These are phyloP conservation scores for Neohortaea acidophila DNA, from an alignment of 495 filamentous ascomycete genomes.

Conservation along the genomic window DNA sequence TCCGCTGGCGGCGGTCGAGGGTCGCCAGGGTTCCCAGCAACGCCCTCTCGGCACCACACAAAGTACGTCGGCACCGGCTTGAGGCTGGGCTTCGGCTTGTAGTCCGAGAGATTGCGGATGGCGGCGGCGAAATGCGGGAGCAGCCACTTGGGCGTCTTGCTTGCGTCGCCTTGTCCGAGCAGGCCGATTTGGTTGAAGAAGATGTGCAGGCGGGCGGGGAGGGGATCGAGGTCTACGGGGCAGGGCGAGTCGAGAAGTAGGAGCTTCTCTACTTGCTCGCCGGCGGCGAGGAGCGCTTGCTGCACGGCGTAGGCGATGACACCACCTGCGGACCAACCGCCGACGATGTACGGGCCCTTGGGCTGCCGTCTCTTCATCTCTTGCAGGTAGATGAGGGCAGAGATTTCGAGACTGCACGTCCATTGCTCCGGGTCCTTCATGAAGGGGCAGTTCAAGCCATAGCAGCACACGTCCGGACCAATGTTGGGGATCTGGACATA, in stretches of 20 bases:
- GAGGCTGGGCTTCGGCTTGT: constrained; percentile 43
- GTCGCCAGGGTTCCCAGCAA: constrained; percentile 54
- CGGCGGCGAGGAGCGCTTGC: constrained; percentile 50
- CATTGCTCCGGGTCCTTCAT: constrained; percentile 45
- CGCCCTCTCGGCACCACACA: constrained; percentile 71
- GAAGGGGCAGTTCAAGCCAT: constrained; percentile 51
- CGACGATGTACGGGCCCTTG: constrained; percentile 53
- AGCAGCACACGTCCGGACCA: constrained; percentile 39
- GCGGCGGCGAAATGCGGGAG: constrained; percentile 71
- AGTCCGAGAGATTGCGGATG: constrained; percentile 58
- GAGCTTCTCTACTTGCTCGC: constrained; percentile 57
- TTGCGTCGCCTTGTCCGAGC: constrained; percentile 50
- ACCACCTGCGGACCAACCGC: constrained; percentile 75
- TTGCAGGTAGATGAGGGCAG: constrained; percentile 43
- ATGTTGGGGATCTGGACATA: constrained; percentile 46
- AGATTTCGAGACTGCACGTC: constrained; percentile 39
- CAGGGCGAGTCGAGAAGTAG: constrained; percentile 74
- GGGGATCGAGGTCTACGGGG: constrained; percentile 59
- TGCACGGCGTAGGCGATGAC: constrained; percentile 77
- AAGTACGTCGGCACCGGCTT: constrained; percentile 47
- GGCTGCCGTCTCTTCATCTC: constrained; percentile 61
- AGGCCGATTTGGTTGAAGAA: constrained; percentile 72
- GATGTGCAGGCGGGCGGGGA: constrained; percentile 57
- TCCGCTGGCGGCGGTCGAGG: constrained; percentile 39
- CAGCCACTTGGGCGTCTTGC: constrained; percentile 60